Evolutionary conservation across 768 basidiomycete genomes (phyloP).

Genomic region (Leccinum incarnatum): DNA sequence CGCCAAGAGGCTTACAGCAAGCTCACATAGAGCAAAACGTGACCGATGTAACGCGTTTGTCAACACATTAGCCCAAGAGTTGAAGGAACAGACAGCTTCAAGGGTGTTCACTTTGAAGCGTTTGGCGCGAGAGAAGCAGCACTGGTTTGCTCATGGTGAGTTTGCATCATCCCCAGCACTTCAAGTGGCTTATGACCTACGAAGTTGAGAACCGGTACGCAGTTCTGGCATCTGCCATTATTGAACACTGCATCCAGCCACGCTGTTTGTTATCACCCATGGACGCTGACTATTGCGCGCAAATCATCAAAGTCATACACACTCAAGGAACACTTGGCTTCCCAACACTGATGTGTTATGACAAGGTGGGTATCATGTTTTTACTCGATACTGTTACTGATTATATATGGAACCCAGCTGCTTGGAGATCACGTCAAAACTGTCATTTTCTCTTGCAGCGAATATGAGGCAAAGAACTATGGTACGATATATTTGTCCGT

Average conservation of each 20-base stretch:
- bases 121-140: slow-evolving; percentile 69
- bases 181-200: slow-evolving; percentile 6
- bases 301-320: slow-evolving; percentile 87
- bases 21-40: slow-evolving; percentile 56
- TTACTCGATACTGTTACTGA: neutral
- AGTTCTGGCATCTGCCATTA: slow-evolving; percentile 57
- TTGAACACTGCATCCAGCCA: slow-evolving; percentile 92
- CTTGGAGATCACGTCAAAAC: slow-evolving; percentile 82
- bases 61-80: slow-evolving; percentile 59
- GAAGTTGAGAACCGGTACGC: slow-evolving; percentile 38
- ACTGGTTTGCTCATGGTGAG: slow-evolving; percentile 76
- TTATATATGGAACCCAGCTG: slow-evolving; percentile 47
- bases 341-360: slow-evolving; percentile 80
- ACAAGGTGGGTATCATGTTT: slow-evolving; percentile 52
- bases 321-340: slow-evolving; percentile 87
- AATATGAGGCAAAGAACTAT: slow-evolving; percentile 94
- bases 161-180: neutral
- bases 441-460: slow-evolving; percentile 89
- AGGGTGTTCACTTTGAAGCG: slow-evolving; percentile 76
- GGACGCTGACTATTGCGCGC: slow-evolving; percentile 93
- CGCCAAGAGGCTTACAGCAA: slow-evolving; percentile 52
- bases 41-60: slow-evolving; percentile 66
- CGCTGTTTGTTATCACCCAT: slow-evolving; percentile 91
- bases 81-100: slow-evolving; percentile 71
- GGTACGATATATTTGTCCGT: slow-evolving; percentile 44